Conservation (phyloP, 805 yeast genomes). For the Candida lessepsii region DNA sequence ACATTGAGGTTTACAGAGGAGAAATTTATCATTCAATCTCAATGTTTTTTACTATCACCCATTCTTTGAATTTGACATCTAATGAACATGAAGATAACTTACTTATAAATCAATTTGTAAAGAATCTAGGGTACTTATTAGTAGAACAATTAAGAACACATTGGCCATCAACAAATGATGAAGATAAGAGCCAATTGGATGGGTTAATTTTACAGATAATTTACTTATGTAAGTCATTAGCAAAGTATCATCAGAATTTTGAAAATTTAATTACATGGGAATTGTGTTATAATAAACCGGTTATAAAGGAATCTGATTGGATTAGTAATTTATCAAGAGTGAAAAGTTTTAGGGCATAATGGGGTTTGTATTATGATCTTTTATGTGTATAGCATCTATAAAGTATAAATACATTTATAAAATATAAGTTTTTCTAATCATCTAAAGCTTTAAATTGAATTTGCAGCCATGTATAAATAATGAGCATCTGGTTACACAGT, state of each 20-base stretch:
- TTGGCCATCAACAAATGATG: slow-evolving; percentile 19
- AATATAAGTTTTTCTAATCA: no score
- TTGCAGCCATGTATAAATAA: no score
- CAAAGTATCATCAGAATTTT: slow-evolving; percentile 69
- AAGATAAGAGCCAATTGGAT: slow-evolving; percentile 43
- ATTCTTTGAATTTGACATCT: slow-evolving; percentile 20
- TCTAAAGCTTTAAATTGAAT: no score
- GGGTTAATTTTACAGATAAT: slow-evolving; percentile 78
- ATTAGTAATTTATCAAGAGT: slow-evolving; percentile 32
- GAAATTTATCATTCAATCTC: slow-evolving; percentile 72
- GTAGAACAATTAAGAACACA: slow-evolving; percentile 22
- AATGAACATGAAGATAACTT: slow-evolving; percentile 22
- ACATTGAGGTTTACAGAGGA: slow-evolving; percentile 82
- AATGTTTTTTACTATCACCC: slow-evolving; percentile 55
- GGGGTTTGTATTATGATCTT: no score
- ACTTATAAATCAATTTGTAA: slow-evolving; percentile 29
- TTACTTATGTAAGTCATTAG: slow-evolving; percentile 84
- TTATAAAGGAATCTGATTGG: slow-evolving; percentile 37
- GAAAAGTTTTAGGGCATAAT: slow-evolving; percentile 24
- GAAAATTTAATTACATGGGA: slow-evolving; percentile 50
- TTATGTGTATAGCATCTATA: no score
- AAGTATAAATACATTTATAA: no score
- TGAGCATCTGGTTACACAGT: no score
- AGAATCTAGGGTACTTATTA: slow-evolving; percentile 27
- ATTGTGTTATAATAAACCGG: slow-evolving; percentile 21